phyloP scores from a whole-genome alignment of 441 rosid species.

The Hypseocharis bilobata region DNA sequence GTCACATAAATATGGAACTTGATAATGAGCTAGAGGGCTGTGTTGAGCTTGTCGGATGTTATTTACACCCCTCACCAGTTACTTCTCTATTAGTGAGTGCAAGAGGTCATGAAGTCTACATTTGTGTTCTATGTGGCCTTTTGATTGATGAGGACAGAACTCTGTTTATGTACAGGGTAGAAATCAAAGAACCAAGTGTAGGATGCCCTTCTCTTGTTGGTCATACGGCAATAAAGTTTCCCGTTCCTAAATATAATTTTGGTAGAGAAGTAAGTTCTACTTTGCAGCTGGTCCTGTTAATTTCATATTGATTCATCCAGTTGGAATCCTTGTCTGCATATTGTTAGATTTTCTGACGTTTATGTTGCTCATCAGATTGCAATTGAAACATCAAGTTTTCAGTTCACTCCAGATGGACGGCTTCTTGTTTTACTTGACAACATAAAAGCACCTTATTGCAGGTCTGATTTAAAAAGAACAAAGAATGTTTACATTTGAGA shows the following conservation, averaged over 20 bases:
- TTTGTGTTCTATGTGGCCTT: conserved; percentile 57
- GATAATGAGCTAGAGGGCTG: conserved; percentile 37
- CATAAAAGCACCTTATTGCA: conserved; percentile 71
- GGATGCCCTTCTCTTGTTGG: conserved; percentile 73
- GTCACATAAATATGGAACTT: conserved; percentile 29
- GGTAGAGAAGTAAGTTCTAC: conserved; percentile 38
- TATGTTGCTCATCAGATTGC: conserved; percentile 36
- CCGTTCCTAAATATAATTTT: conserved; percentile 34
- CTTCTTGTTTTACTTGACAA: conserved; percentile 52
- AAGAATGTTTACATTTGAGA: conserved; percentile 5
- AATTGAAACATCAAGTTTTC: conserved; percentile 48
- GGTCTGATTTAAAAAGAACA: conserved; percentile 35
- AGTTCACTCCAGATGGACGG: conserved; percentile 65
- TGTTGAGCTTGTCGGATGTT: conserved; percentile 60
- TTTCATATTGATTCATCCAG: conserved; percentile 10
- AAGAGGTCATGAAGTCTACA: conserved; percentile 43
- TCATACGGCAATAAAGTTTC: conserved; percentile 42
- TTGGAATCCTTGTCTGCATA: conserved; percentile 10
- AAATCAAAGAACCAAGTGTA: conserved; percentile 35
- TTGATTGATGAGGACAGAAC: conserved; percentile 35
- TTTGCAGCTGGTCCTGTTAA: conserved; percentile 14
- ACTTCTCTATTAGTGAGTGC: conserved; percentile 42
- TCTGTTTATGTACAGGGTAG: conserved; percentile 56
- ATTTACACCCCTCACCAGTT: conserved; percentile 59
- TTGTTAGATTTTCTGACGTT: conserved; percentile 8